Evolutionary conservation across 495 filamentous ascomycete species (phyloP), one percentile per base, ranked within the genome.

Genomic region (Neurospora tetrasperma): DNA sequence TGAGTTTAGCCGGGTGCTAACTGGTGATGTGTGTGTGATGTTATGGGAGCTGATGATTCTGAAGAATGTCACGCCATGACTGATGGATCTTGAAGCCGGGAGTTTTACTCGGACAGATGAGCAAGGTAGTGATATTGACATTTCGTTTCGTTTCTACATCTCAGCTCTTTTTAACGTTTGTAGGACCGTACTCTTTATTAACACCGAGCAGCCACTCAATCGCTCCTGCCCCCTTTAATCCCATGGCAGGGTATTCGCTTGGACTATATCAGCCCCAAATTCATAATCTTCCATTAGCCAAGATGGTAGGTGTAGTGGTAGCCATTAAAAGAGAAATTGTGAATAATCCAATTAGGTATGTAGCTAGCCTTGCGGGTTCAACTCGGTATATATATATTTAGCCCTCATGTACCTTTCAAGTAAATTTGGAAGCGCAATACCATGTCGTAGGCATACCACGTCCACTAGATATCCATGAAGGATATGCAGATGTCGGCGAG

Each of bases 1-100:
- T 94, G 76, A 77, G 40, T 27, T 71, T 12, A 4, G 43, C 20
- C 54, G 54, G 62, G 40, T 3, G 40, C 40, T 41, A 9, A 41
- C 40, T 62, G 23, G 4, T 62, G 3, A 62, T 31, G 1, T 62
- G 23, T 5, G 5, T 35, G 31, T 18, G 54, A 66, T 66, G 27
- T 66, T 35, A 35, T 62, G 54, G 54, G 35, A 4, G 54, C 35
- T 35, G 27, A 38, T 35, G 14, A 38, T 35, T 66, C 31, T 18
- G 14, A 66, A 2, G 27, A 66, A 35, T 66, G 27, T 39, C 7
- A 39, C 7, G 7, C 35, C 35, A 66, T 66, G 54, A 35, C 54
- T 31, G 54, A 9, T 66, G 54, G 54, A 35, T 31, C 54, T 35
- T 38, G 27, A 35, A 66, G 11, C 14, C 16, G 54, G 6, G 27